Evolutionary conservation across 345 rosid genomes (phyloP), one percentile per base, ranked within the genome.

Genomic region (Conringia planisiliqua): DNA sequence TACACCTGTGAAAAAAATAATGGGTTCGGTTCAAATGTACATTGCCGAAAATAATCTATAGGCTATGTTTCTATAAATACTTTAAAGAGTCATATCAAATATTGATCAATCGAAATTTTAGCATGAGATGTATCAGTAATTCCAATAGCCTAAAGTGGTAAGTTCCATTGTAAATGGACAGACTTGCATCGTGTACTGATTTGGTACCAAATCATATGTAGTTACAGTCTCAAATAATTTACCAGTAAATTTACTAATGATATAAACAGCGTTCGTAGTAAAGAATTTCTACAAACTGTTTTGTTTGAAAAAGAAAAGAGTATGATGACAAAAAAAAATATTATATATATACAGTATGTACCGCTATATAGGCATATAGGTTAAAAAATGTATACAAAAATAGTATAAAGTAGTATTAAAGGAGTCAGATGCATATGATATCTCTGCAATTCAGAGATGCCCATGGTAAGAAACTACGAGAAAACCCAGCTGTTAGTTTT

Each of bases 371-470:
- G 18, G 6, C 52, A 74, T 29, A 58, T 47, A 74, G 35, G 73
- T 50, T 75, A 50, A n/a, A 30, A 61, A 22, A 20, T 18, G 46
- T 16, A 42, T 8, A 33, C 3, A 63, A 51, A 67, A 8, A 68
- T 38, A 58, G 29, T 50, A 66, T 14, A 51, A 9, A 68, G 7
- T 24, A 60, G 68, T 75, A 50, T 10, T 59, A 40, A 40, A 20
- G 56, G 64, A 76, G 79, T 76, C 74, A 68, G 79, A 62, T 20
- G 79, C 74, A 75, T 68, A 75, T 75, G 74, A 75, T 20, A 67
- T 43, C 55, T 79, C 68, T 55, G 69, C 48, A 14, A 22, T 46
- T 50, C 81, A 69, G 64, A 72, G 75, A 69, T 74, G 79, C 84
- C 67, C 78, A 54, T 65, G 46, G 72, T 70, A 63, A 57, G 52